These are phyloP conservation scores for Vararia minispora DNA, from an alignment of 768 basidiomycete species.

Conservation along the genomic window DNA sequence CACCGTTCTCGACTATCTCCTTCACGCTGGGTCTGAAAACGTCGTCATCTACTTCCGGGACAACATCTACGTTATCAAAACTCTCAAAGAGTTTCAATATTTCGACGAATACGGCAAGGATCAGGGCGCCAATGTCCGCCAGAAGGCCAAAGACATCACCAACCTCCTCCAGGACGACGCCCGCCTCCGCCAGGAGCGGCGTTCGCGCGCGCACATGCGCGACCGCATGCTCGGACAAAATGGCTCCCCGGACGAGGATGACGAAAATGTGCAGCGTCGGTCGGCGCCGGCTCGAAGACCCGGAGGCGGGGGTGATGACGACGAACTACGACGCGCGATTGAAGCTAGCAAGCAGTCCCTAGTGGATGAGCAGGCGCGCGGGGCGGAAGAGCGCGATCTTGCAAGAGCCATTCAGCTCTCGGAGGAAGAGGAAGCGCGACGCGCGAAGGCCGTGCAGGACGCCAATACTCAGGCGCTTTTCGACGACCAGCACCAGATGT, in stretches of 20 bases:
- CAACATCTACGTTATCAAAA: conserved; percentile 97
- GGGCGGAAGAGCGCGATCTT: conserved; percentile 75
- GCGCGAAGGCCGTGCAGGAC: conserved; percentile 61
- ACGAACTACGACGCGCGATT: conserved; percentile 77
- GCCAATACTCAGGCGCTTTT: conserved; percentile 69
- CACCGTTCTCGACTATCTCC: conserved; percentile 88
- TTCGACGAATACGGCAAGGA: conserved; percentile 94
- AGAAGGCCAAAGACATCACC: conserved; percentile 97
- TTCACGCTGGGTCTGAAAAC: conserved; percentile 96
- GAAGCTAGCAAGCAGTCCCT: conserved; percentile 76
- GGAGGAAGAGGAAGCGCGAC: conserved; percentile 79
- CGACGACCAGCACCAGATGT: conserved; percentile 64
- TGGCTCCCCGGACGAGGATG: conserved; percentile 27
- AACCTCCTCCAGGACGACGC: conserved; percentile 81
- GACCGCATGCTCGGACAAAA: conserved; percentile 81
- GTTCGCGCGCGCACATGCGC: conserved; percentile 80
- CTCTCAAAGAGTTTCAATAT: conserved; percentile 96
- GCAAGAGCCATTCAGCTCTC: conserved; percentile 75
- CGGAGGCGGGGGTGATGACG: conserved; percentile 48
- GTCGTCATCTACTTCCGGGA: conserved; percentile 98
- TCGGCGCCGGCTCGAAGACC: conserved; percentile 14
- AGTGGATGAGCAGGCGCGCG: conserved; percentile 55
- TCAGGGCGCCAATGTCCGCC: conserved; percentile 94
- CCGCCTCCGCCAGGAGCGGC: conserved; percentile 77
- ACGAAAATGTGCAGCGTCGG: conserved; percentile 27